Evolutionary conservation across 1,284 basidiomycete species (phyloP).

Genomic region (Chalciporus sp.): DNA sequence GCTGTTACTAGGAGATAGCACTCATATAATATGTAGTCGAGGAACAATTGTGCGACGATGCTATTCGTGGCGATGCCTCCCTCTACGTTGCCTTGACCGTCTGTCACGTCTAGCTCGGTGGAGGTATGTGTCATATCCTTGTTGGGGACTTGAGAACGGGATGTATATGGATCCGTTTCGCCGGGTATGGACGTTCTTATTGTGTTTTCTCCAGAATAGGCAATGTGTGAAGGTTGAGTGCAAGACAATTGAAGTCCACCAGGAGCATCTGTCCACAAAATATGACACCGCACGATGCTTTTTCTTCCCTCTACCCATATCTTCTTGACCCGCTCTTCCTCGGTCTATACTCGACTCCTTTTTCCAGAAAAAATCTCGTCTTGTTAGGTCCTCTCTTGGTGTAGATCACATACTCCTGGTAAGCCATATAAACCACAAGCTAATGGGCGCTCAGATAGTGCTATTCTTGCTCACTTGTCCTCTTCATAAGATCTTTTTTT

Average conservation of each 20-base stretch:
- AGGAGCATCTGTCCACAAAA: slow-evolving; percentile 10
- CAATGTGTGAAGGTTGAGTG: slow-evolving; percentile 3
- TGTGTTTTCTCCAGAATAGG: slow-evolving; percentile 22
- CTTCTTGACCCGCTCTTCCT: not conserved
- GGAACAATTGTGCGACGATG: too few species aligned
- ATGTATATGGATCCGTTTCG: too few species aligned
- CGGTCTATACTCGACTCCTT: not conserved
- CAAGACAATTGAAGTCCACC: slow-evolving; percentile 25
- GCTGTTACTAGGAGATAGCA: too few species aligned
- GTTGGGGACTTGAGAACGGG: too few species aligned
- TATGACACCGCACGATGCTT: slow-evolving; percentile 9
- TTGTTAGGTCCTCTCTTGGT: not conserved
- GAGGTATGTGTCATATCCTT: too few species aligned
- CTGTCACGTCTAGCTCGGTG: too few species aligned
- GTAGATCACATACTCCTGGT: slow-evolving; percentile 1
- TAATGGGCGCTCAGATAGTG: not conserved
- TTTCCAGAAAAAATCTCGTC: not conserved
- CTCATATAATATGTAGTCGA: too few species aligned
- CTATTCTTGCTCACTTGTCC: not conserved
- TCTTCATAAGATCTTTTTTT: slow-evolving; percentile 2
- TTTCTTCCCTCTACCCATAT: slow-evolving; percentile 6
- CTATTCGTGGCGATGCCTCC: too few species aligned
- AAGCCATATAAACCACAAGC: not conserved
- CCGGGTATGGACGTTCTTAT: slow-evolving; percentile 23
- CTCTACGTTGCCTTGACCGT: too few species aligned